Base-by-base conservation (phyloP, 2,329 filamentous ascomycete species). In the Akanthomyces dipterigenus region DNA sequence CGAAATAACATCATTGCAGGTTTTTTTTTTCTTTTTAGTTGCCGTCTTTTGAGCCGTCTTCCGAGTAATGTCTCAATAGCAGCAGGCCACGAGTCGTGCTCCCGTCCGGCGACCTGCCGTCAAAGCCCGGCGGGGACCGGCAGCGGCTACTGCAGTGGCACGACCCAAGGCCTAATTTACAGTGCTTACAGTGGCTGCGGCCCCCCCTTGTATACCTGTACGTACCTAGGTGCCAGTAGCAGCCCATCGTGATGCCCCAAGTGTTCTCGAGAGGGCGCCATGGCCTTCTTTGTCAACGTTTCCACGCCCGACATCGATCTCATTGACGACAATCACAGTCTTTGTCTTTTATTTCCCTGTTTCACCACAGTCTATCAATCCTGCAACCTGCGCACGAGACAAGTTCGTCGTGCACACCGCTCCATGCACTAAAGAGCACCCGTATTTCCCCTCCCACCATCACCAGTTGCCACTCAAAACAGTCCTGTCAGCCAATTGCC, bases 341-440 rank as follows among this genome's bases (percentile, higher is more conserved):
- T 11, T 51, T 12, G 20, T 14, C 31, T 38, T 16, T 36, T n/a
- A 8, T 2, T 22, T 22, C 26, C 5, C 16, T 24, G 36, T 45
- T 55, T 31, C 38, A 55, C 43, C 24, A 31, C 24, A 16, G 11
- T 20, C 31, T 38, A 55, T 55, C 22, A 38, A 55, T 22, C 53
- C 38, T 55, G 36, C 51, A 42, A 9, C 31, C 31, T 38, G 36
- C 53, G 24, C 40, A 54, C 50, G 50, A 54, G 50, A 54, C 50
- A 26, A 42, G 53, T 55, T 55, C 53, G n/a, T 55, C 53, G 53
- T 18, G 14, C 53, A 55, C 51, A 55, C 53, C 53, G 53, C 53
- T 43, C 16, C 42, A 22, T 45, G 38, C 53, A 34, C 53, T 55
- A 55, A 55, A 55, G 24, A 8, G 14, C 53, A 16, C 53, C 53